Percentiles rank a stretch among this genome's conserved stretches.
These are phyloP conservation scores for Dipteronia sinensis DNA, from an alignment of 345 rosid species.

Conservation along the genomic window DNA sequence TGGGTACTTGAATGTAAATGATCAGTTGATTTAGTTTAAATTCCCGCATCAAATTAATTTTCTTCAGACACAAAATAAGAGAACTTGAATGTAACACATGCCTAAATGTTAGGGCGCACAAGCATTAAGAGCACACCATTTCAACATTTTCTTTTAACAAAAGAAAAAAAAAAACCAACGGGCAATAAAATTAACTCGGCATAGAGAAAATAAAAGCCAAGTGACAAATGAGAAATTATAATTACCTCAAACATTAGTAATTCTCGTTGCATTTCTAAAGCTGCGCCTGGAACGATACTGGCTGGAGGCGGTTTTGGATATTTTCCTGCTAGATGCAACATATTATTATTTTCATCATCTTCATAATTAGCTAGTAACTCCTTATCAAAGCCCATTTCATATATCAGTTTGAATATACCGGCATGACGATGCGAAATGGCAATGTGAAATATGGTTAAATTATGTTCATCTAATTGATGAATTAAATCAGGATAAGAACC, in stretches of 20 bases:
- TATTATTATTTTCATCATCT: not conserved
- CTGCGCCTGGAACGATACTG: slow-evolving; percentile 21
- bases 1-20: no score
- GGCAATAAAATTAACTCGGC: no score
- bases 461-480: slow-evolving; percentile 10
- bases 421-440: slow-evolving; percentile 28
- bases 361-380: slow-evolving; percentile 7
- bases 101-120: no score
- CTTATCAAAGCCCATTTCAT: slow-evolving; percentile 22
- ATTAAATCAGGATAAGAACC: slow-evolving; percentile 19
- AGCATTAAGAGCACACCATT: no score
- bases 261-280: slow-evolving; percentile 26
- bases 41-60: no score
- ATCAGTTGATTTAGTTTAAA: no score
- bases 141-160: no score
- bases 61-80: no score
- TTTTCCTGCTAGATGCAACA: slow-evolving; percentile 31
- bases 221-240: not conserved
- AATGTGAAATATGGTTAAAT: slow-evolving; percentile 27
- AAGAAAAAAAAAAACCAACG: no score
- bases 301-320: slow-evolving; percentile 3
- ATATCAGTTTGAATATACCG: slow-evolving; percentile 22
- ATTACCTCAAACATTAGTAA: slow-evolving; percentile 26
- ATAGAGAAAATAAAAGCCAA: not conserved
- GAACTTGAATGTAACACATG: no score